These are phyloP conservation scores for Solioccasus polychromus DNA, from an alignment of 768 basidiomycete species.

Conservation along the genomic window DNA sequence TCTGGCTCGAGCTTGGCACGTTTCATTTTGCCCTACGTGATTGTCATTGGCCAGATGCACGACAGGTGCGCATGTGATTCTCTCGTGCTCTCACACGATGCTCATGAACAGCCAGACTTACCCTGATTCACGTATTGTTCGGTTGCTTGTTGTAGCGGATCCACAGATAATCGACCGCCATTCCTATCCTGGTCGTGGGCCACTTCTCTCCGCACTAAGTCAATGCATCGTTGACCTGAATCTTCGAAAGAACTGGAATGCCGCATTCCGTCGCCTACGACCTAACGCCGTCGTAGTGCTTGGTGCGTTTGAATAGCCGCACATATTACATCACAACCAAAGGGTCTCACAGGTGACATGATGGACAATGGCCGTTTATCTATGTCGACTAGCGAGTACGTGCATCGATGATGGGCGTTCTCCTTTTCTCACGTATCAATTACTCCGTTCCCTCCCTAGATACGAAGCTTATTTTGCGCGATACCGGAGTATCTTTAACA, in stretches of 20 bases:
- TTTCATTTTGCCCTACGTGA: constrained; percentile 46
- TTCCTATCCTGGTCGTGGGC: constrained; percentile 64
- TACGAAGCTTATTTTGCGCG: constrained; percentile 67
- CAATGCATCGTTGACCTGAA: constrained; percentile 76
- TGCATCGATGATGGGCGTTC: constrained; percentile 15
- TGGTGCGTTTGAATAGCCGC: constrained; percentile 40
- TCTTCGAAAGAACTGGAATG: constrained; percentile 82
- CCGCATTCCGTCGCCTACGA: constrained; percentile 45
- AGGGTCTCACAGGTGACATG: constrained; percentile 56
- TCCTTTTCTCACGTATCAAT: neutral
- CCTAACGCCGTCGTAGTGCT: constrained; percentile 80
- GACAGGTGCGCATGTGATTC: constrained; percentile 25
- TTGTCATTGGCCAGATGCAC: constrained; percentile 63
- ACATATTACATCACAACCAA: neutral
- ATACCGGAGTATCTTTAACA: constrained; percentile 69
- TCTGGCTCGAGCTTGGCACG: constrained; percentile 68
- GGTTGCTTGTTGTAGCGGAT: constrained; percentile 76
- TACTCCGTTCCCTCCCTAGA: constrained; percentile 39
- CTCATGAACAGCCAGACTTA: too few relatives aligned
- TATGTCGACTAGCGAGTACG: constrained; percentile 70
- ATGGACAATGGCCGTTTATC: constrained; percentile 76
- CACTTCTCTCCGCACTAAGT: constrained; percentile 54
- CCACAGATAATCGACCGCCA: constrained; percentile 79
- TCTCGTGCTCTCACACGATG: neutral
- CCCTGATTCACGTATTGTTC: constrained; percentile 22